Conservation (phyloP, 129 eudicot genomes). For the Pulicaria dysenterica region DNA sequence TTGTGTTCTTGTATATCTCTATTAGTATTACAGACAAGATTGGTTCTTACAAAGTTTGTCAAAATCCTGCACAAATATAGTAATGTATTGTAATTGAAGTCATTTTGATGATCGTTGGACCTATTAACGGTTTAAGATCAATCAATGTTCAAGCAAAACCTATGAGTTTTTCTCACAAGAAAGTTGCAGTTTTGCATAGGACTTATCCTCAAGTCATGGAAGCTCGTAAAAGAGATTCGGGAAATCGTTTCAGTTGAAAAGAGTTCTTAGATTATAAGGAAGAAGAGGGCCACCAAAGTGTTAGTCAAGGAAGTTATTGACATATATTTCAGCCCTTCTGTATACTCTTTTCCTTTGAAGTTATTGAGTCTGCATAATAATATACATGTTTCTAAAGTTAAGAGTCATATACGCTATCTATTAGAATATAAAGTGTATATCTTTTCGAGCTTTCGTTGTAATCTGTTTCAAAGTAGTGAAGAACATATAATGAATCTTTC, state of each 20-base stretch:
- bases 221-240: slow-evolving; percentile 4
- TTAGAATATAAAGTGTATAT: not conserved
- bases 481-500: not conserved
- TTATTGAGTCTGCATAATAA: slow-evolving; percentile 18
- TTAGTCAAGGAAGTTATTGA: not conserved
- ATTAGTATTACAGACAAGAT: too few species aligned
- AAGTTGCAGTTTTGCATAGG: not conserved
- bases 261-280: slow-evolving; percentile 11
- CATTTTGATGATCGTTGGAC: slow-evolving; percentile 21
- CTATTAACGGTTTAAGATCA: slow-evolving; percentile 15
- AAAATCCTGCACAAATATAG: too few species aligned
- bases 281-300: slow-evolving; percentile 1
- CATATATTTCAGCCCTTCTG: not conserved
- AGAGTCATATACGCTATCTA: not conserved
- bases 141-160: slow-evolving; percentile 26
- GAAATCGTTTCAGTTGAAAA: not conserved
- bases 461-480: slow-evolving; percentile 16
- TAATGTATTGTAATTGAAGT: slow-evolving; percentile 24
- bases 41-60: too few species aligned
- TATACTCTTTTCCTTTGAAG: not conserved
- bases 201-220: slow-evolving; percentile 12
- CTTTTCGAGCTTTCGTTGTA: slow-evolving; percentile 8
- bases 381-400: not conserved
- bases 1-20: too few species aligned
- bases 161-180: slow-evolving; percentile 35